Evolutionary conservation across 2,329 filamentous ascomycete genomes (phyloP).

Genomic region (Chaetomium olivaceum): DNA sequence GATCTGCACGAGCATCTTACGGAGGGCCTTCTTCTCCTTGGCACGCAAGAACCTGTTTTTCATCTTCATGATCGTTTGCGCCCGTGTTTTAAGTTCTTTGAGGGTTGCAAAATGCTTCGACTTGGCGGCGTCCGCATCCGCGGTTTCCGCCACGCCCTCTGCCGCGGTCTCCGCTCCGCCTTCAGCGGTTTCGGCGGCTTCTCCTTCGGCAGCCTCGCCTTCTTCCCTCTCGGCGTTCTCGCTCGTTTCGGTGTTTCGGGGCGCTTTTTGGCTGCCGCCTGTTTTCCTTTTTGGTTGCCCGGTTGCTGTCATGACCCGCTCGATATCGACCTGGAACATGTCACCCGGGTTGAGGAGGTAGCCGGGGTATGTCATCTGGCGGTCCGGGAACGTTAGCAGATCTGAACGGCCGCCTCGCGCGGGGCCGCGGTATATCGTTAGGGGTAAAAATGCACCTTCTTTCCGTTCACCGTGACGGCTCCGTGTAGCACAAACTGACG

Average conservation of each 20-base stretch:
- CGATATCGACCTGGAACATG: conserved; percentile 93
- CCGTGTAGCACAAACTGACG: conserved; percentile 94
- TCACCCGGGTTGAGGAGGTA: conserved; percentile 97
- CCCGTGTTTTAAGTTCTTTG: conserved; percentile 53
- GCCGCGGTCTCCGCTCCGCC: conserved; percentile 27
- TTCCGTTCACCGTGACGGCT: conserved; percentile 91
- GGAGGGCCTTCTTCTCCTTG: conserved; percentile 74
- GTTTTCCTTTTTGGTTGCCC: conserved; percentile 64
- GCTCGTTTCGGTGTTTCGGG: conserved; percentile 2
- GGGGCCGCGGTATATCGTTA: no score
- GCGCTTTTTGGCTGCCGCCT: conserved; percentile 22
- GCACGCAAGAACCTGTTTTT: conserved; percentile 53
- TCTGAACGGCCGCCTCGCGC: not conserved
- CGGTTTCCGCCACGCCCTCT: conserved; percentile 30
- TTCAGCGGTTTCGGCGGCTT: conserved; percentile 25
- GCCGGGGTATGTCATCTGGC: conserved; percentile 83
- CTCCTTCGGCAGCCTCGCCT: conserved; percentile 26
- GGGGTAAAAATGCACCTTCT: conserved; percentile 64
- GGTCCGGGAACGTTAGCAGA: conserved; percentile 3
- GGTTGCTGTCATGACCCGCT: conserved; percentile 85
- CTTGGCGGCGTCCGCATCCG: conserved; percentile 37
- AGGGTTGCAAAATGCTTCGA: conserved; percentile 45
- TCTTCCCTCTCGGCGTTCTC: conserved; percentile 29
- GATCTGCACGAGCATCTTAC: conserved; percentile 67
- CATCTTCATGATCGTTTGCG: conserved; percentile 33